A percentile compares a stretch with the other conserved stretches of the same genome.
These are phyloP conservation scores for Balakata baccata DNA, from an alignment of 345 rosid genomes.

Conservation along the genomic window DNA sequence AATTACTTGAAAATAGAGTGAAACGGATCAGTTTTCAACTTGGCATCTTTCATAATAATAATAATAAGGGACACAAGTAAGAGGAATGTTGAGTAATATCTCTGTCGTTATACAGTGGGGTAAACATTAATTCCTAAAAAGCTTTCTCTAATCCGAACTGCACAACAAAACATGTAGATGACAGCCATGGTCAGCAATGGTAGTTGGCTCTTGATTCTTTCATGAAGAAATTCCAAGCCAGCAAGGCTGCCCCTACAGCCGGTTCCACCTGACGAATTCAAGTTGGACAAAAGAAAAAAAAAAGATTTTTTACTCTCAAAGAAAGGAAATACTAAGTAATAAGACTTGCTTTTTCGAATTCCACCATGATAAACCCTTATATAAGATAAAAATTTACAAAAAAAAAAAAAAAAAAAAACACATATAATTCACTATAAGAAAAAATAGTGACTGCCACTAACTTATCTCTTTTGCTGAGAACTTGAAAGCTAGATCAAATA, in stretches of 20 bases:
- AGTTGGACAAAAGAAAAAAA: neutral
- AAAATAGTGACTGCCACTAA: too few relatives aligned
- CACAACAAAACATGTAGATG: neutral
- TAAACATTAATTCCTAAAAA: neutral
- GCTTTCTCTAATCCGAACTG: too few relatives aligned
- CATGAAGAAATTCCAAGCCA: slow-evolving; percentile 51
- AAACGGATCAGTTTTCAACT: too few relatives aligned
- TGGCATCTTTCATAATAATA: too few relatives aligned
- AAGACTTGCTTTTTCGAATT: neutral
- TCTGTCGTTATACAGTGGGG: neutral
- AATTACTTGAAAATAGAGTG: too few relatives aligned
- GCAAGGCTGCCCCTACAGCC: slow-evolving; percentile 65
- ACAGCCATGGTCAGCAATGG: slow-evolving; percentile 8
- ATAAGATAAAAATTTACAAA: neutral
- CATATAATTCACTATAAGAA: too few relatives aligned
- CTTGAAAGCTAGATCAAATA: too few relatives aligned
- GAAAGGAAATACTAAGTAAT: neutral
- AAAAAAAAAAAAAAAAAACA: neutral
- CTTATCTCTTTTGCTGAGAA: too few relatives aligned
- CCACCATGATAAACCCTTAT: neutral
- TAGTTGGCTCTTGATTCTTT: slow-evolving; percentile 11
- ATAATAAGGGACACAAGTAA: too few relatives aligned
- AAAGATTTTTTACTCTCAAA: neutral
- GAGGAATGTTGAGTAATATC: too few relatives aligned
- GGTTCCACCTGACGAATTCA: slow-evolving; percentile 55